Evolutionary conservation across 257 asterid species (phyloP), one percentile per base, ranked within the genome.

Genomic region (Solanum stenotomum): DNA sequence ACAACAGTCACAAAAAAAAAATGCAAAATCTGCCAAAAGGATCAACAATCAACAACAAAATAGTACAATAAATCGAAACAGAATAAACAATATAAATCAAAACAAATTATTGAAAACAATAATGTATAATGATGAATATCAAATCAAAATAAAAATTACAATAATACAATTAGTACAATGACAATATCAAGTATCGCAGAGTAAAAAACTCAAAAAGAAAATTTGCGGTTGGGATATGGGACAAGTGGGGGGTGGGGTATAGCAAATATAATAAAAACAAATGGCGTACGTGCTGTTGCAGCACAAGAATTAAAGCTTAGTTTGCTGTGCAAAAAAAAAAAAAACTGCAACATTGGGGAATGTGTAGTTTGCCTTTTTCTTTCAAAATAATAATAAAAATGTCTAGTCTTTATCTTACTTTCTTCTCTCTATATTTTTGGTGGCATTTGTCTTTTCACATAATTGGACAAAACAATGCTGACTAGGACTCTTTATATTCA

Each of bases 221-320:
- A 56, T 9, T 61, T 63, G 61, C 2, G 61, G 35, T 40, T 40
- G 12, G 84, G 61, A 49, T 77, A 40, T 13, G 23, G 34, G 34
- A 38, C 35, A 38, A 77, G 84, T 76, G 83, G 84, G 35, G 61
- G 8, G 83, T 38, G 23, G 84, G 84, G 61, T 37, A 35, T 11
- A 23, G 2, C n/a, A 16, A 63, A 23, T 23, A 63, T 1, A 63
- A 63, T 63, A 63, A n/a, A 23, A 37, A 14, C 35, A 78, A 78
- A 78, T 78, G 22, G 22, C 22, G 15, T 42, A 78, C 37, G 85
- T 42, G 85, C 85, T 78, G 63, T 8, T 40, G 59, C 34, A 77
- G 84, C 84, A 77, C 84, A 49, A 6, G 84, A 38, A 38, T n/a
- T 40, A 77, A 77, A 77, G 61, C 84, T 6, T 38, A 78, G 84